Percentiles rank a stretch among this genome's conserved stretches.
These are phyloP conservation scores for Cyclaneusma minus DNA, from an alignment of 2,329 filamentous ascomycete genomes.

Conservation along the genomic window DNA sequence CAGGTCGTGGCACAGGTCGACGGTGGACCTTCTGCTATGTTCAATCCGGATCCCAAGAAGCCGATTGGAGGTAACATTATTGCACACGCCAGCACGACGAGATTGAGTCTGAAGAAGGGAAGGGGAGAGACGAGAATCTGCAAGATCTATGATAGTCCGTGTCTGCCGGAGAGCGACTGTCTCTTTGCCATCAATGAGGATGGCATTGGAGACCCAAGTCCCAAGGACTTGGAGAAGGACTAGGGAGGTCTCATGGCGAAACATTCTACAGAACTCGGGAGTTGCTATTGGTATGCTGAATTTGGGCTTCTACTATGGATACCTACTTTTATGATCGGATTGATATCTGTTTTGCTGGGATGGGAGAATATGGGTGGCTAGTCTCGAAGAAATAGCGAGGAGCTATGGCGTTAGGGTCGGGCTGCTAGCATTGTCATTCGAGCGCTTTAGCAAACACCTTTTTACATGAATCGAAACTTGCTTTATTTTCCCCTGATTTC, in stretches of 20 bases:
- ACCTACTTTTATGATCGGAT: no score
- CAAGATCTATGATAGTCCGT: constrained; percentile 98
- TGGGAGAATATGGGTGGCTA: no score
- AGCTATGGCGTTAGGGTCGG: no score
- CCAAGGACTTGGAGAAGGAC: constrained; percentile 89
- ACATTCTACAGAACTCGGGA: no score
- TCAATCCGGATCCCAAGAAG: constrained; percentile 98
- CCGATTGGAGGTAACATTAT: constrained; percentile 98
- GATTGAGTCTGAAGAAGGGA: constrained; percentile 90
- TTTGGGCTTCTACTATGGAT: no score
- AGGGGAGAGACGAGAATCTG: constrained; percentile 90
- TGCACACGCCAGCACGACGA: constrained; percentile 88
- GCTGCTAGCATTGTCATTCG: no score
- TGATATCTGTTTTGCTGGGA: no score
- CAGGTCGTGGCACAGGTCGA: constrained; percentile 98
- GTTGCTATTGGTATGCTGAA: no score
- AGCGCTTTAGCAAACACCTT: no score
- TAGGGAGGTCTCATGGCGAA: constrained; percentile 10
- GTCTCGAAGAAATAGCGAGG: no score
- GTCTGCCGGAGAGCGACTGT: constrained; percentile 89
- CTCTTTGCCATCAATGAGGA: constrained; percentile 95
- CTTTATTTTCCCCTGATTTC: no score
- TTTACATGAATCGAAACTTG: no score
- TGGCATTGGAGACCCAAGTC: constrained; percentile 87
- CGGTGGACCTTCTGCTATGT: constrained; percentile 92